Evolutionary conservation across 2,329 filamentous ascomycete genomes (phyloP).

Genomic region (Plectosphaerella plurivora): DNA sequence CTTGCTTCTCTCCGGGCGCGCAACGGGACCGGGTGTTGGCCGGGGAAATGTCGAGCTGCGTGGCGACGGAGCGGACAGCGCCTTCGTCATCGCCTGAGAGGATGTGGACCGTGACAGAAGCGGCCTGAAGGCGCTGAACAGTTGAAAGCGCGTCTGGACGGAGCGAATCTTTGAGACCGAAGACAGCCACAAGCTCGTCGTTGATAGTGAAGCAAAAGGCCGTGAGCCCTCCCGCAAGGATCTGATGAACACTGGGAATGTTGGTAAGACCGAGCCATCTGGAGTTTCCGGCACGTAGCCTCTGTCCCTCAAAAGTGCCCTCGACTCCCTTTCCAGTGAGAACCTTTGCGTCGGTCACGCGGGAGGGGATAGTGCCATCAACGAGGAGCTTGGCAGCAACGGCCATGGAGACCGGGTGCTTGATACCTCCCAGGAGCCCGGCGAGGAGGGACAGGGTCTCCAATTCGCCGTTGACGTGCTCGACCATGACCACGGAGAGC

Average conservation of each 20-base stretch:
- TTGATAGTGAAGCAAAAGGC: conserved; percentile 43
- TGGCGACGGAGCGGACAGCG: conserved; percentile 37
- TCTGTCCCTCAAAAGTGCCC: conserved; percentile 17
- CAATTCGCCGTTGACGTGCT: conserved; percentile 16
- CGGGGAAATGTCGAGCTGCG: conserved; percentile 31
- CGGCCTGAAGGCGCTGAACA: conserved; percentile 27
- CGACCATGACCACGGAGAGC: conserved; percentile 36
- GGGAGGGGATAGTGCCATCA: background rate
- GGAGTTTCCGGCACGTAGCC: conserved; percentile 44
- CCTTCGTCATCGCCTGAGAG: conserved; percentile 49
- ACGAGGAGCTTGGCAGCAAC: conserved; percentile 36
- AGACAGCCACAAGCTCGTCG: conserved; percentile 30
- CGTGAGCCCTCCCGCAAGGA: conserved; percentile 33
- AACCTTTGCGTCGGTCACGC: conserved; percentile 25
- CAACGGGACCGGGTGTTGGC: conserved; percentile 34
- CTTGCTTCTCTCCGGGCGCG: conserved; percentile 40
- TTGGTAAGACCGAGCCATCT: conserved; percentile 37
- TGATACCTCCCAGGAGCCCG: conserved; percentile 29
- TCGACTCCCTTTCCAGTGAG: conserved; percentile 44
- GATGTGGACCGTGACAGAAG: conserved; percentile 39
- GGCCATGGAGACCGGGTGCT: conserved; percentile 49
- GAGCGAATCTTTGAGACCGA: conserved; percentile 41
- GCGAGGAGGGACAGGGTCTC: conserved; percentile 2
- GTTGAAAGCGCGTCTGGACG: conserved; percentile 34
- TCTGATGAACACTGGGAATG: conserved; percentile 23